phyloP scores from a whole-genome alignment of 2,329 filamentous ascomycete genomes.

The Colletotrichum agaves region DNA sequence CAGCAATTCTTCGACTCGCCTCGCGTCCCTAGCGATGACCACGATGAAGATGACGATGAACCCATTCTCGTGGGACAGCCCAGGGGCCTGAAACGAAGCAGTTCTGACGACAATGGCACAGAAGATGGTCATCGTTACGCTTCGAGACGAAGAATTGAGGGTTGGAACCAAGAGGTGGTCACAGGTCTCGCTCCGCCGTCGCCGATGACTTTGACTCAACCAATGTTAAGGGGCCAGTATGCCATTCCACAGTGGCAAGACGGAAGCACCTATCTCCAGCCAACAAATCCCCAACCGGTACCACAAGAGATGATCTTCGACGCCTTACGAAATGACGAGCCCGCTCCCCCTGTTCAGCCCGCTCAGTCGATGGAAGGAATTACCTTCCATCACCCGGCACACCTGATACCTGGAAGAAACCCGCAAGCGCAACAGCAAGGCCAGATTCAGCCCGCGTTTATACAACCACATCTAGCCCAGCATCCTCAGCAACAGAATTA shows the following conservation, averaged over 20 bases:
- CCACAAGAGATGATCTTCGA: conserved; percentile 1
- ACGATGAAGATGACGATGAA: neutral
- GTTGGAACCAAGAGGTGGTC: too few species aligned
- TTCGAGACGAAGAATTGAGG: too few species aligned
- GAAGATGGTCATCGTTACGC: too few species aligned
- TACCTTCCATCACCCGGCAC: neutral
- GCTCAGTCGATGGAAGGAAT: neutral
- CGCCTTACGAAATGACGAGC: neutral
- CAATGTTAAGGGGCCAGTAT: neutral
- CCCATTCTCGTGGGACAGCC: neutral
- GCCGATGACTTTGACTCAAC: neutral
- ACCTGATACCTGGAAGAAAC: too few species aligned
- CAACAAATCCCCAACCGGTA: neutral
- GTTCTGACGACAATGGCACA: too few species aligned
- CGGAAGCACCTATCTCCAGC: neutral
- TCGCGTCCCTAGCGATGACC: neutral
- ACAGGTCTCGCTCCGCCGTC: too few species aligned
- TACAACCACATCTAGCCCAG: too few species aligned
- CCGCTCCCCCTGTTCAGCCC: neutral
- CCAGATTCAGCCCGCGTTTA: too few species aligned
- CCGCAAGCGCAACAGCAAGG: too few species aligned
- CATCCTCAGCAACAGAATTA: too few species aligned
- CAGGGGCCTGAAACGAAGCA: too few species aligned
- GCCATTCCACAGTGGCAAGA: neutral
- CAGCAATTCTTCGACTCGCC: conserved; percentile 23